Evolutionary conservation across 345 rosid genomes (phyloP).

Genomic region (Adansonia digitata): DNA sequence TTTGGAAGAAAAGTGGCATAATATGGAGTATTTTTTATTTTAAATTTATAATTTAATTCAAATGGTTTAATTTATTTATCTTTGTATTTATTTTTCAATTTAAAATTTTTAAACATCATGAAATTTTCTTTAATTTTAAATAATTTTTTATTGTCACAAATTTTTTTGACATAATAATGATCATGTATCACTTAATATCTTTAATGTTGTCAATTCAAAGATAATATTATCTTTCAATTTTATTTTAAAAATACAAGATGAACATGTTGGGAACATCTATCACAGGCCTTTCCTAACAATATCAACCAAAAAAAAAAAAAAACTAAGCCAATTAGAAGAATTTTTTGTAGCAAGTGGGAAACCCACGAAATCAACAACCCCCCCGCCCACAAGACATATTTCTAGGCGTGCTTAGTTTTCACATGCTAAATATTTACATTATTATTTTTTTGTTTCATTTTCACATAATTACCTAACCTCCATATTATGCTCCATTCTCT

Average conservation of each 20-base stretch:
- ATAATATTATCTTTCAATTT: not conserved
- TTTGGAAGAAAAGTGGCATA: too few species aligned
- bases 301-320: not conserved
- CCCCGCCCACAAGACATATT: too few species aligned
- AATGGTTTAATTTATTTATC: too few species aligned
- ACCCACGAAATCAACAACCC: not conserved
- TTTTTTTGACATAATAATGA: not conserved
- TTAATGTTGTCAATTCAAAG: not conserved
- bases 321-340: not conserved
- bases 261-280: not conserved
- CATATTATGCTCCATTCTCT: not conserved
- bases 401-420: not conserved
- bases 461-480: not conserved
- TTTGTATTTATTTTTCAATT: too few species aligned
- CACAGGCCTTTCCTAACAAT: not conserved
- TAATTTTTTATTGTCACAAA: not conserved
- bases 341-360: not conserved
- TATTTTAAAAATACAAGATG: not conserved
- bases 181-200: not conserved
- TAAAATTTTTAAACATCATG: too few species aligned
- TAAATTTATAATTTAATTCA: too few species aligned
- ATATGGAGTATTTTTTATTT: too few species aligned
- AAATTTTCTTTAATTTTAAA: not conserved
- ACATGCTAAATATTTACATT: not conserved
- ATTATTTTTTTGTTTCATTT: not conserved